Percentiles rank a stretch among this genome's conserved stretches.
These are phyloP conservation scores for Geotrichum restrictum DNA, from an alignment of 1,139 yeast species.

Conservation along the genomic window DNA sequence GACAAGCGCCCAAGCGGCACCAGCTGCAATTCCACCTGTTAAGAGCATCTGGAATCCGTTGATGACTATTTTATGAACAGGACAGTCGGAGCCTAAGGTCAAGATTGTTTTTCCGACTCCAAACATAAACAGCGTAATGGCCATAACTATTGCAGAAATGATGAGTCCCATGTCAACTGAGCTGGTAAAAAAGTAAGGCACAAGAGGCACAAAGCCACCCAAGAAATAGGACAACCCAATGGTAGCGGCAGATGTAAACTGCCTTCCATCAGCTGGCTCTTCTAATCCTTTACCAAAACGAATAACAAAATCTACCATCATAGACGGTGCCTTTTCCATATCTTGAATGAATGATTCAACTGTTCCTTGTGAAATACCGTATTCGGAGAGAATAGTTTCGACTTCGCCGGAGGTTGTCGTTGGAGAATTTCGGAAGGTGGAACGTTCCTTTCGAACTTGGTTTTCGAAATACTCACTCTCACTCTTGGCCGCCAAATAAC, in stretches of 20 bases:
- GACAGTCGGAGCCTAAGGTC: slow-evolving; percentile 76
- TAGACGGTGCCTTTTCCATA: slow-evolving; percentile 55
- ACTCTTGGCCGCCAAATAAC: slow-evolving; percentile 74
- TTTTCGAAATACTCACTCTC: slow-evolving; percentile 51
- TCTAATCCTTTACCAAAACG: slow-evolving; percentile 72
- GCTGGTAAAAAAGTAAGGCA: slow-evolving; percentile 72
- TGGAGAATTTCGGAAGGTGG: slow-evolving; percentile 52
- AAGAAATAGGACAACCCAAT: slow-evolving; percentile 71
- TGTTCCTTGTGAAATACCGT: slow-evolving; percentile 62
- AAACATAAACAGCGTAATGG: slow-evolving; percentile 76
- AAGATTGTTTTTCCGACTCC: slow-evolving; percentile 82
- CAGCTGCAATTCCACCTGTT: slow-evolving; percentile 94
- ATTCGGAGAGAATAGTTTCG: slow-evolving; percentile 62
- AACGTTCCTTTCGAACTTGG: slow-evolving; percentile 61
- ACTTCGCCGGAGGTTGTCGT: slow-evolving; percentile 53
- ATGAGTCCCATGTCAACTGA: slow-evolving; percentile 74
- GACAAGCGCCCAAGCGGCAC: slow-evolving; percentile 93
- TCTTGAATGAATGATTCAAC: slow-evolving; percentile 57
- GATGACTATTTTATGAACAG: slow-evolving; percentile 53
- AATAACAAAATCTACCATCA: slow-evolving; percentile 65
- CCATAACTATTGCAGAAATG: slow-evolving; percentile 75
- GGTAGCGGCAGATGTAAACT: slow-evolving; percentile 69
- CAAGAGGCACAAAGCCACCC: slow-evolving; percentile 74
- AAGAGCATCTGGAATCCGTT: slow-evolving; percentile 91
- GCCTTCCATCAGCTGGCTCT: slow-evolving; percentile 77